Percentiles rank a stretch among this genome's conserved stretches.
phyloP scores from a whole-genome alignment of 352 stramenopile species.

The Globisporangium cederbergense region DNA sequence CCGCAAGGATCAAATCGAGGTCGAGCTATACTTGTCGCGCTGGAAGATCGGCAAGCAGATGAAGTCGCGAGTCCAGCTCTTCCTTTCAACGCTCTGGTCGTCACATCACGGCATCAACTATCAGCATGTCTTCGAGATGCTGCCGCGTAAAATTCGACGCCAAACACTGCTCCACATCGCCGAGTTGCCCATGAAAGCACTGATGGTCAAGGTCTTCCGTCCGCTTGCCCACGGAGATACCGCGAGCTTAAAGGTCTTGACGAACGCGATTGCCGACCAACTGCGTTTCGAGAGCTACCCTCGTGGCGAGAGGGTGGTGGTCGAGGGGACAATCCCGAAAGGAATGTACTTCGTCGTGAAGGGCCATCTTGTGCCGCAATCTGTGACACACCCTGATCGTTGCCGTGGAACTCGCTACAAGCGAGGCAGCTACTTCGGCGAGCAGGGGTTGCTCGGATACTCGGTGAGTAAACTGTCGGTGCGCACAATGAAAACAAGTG shows the following conservation, averaged over 20 bases:
- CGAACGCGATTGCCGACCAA: slow-evolving; percentile 34
- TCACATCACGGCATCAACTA: slow-evolving; percentile 52
- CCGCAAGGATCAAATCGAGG: slow-evolving; percentile 57
- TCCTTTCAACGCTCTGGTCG: slow-evolving; percentile 55
- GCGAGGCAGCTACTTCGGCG: slow-evolving; percentile 53
- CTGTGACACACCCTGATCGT: neutral
- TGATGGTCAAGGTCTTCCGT: slow-evolving; percentile 29
- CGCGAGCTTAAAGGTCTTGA: slow-evolving; percentile 28
- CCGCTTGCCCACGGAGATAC: slow-evolving; percentile 22
- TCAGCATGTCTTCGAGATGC: slow-evolving; percentile 41
- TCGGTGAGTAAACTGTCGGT: slow-evolving; percentile 29
- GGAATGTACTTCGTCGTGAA: slow-evolving; percentile 76
- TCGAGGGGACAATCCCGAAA: slow-evolving; percentile 61
- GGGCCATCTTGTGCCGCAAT: slow-evolving; percentile 31
- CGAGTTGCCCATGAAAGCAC: slow-evolving; percentile 28
- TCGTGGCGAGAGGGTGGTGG: slow-evolving; percentile 53
- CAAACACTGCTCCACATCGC: slow-evolving; percentile 50
- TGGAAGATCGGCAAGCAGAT: slow-evolving; percentile 41
- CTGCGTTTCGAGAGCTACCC: slow-evolving; percentile 66
- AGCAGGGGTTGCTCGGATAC: slow-evolving; percentile 54
- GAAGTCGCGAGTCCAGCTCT: slow-evolving; percentile 39
- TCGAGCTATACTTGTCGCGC: slow-evolving; percentile 44
- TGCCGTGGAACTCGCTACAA: slow-evolving; percentile 5
- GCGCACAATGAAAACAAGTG: slow-evolving; percentile 19
- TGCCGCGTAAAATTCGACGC: slow-evolving; percentile 39